phyloP scores from a whole-genome alignment of 345 rosid species.

The Arabis alpina region DNA sequence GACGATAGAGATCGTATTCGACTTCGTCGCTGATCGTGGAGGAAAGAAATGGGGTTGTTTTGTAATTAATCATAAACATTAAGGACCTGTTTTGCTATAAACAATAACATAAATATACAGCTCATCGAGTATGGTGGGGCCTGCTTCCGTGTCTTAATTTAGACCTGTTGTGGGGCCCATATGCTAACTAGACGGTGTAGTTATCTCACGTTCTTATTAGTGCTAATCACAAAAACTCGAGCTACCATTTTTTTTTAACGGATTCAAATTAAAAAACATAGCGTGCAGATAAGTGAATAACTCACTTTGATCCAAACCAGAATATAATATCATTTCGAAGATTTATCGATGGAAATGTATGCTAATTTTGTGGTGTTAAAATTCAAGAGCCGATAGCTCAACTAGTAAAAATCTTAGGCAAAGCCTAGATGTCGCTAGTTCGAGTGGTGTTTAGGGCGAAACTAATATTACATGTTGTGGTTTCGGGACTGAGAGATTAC shows the following conservation, averaged over 20 bases:
- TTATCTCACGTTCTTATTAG: conserved; percentile 3
- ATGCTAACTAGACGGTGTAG: not conserved
- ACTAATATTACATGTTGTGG: too few relatives aligned
- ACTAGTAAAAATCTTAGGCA: too few relatives aligned
- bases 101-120: conserved; percentile 16
- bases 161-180: conserved; percentile 19
- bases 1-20: conserved; percentile 35
- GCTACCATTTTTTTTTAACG: not conserved
- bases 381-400: too few relatives aligned
- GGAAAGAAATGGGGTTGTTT: conserved; percentile 13
- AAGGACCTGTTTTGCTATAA: conserved; percentile 7
- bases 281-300: too few relatives aligned
- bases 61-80: conserved; percentile 14
- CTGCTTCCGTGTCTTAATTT: conserved; percentile 14
- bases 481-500: too few relatives aligned
- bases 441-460: too few relatives aligned
- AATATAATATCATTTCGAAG: too few relatives aligned
- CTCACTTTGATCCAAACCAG: too few relatives aligned
- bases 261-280: too few relatives aligned
- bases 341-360: too few relatives aligned
- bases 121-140: conserved; percentile 32
- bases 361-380: too few relatives aligned
- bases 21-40: conserved; percentile 39
- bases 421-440: too few relatives aligned
- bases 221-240: conserved; percentile 13